phyloP scores from a whole-genome alignment of 306 rosid species.

The Alnus glutinosa region DNA sequence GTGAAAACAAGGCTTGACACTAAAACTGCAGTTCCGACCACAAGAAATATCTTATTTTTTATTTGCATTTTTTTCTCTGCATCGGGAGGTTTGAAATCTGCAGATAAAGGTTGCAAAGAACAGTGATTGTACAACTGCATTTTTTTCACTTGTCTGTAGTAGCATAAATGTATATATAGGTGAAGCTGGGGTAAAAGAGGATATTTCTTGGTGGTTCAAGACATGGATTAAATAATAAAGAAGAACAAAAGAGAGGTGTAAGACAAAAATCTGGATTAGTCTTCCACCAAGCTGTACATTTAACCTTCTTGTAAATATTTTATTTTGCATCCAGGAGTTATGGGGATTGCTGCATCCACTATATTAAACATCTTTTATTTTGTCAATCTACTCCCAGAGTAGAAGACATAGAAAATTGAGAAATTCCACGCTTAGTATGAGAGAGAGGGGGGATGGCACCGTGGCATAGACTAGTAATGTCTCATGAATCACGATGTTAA shows the following conservation, averaged over 20 bases:
- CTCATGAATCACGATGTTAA: background rate
- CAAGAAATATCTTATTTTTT: conserved; percentile 4
- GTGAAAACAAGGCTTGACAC: conserved; percentile 7
- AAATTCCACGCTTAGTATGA: too few relatives aligned
- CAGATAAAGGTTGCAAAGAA: background rate
- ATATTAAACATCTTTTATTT: too few relatives aligned
- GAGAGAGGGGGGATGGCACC: too few relatives aligned
- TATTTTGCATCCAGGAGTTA: too few relatives aligned
- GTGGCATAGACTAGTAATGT: too few relatives aligned
- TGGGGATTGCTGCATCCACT: too few relatives aligned
- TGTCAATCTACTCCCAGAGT: background rate
- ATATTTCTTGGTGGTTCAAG: too few relatives aligned
- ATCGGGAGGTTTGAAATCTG: conserved; percentile 23
- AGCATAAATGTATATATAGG: background rate
- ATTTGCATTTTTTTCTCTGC: background rate
- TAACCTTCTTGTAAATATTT: background rate
- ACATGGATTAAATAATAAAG: too few relatives aligned
- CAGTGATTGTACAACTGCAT: background rate
- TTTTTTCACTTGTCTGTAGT: too few relatives aligned
- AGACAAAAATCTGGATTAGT: background rate
- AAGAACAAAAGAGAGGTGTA: too few relatives aligned
- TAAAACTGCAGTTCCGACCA: background rate
- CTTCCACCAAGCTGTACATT: background rate
- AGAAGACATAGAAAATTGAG: too few relatives aligned
- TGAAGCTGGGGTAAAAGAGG: too few relatives aligned